Base-by-base conservation (phyloP, 768 basidiomycete genomes). In the Agaricus blazei region DNA sequence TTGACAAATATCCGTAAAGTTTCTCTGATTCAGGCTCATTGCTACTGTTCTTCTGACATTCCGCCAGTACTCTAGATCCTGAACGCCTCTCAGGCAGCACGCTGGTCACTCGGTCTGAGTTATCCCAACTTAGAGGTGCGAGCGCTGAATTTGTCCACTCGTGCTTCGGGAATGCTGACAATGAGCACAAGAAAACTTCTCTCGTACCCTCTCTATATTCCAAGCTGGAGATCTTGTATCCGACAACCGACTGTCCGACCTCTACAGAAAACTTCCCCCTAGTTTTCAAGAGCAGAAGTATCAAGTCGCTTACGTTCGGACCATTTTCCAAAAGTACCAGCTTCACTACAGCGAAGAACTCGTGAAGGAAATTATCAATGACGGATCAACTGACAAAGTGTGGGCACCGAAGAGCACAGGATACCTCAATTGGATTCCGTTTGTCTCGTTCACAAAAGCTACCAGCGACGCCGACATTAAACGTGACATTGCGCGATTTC, bases 1-100 rank as follows among this genome's bases (percentile, higher is more conserved):
- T 56, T 9, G 34, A 56, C 3, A 36, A 37, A 28, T 50, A 50
- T 14, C 54, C 54, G 54, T 56, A 45, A 50, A 48, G 8, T 9
- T 37, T 26, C 12, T 12, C 38, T 24, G n/a, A 7, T 14, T 9
- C 28, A 15, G 23, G 15, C 5, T 28, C 50, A 27, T 51, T 31
- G 19, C 19, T 19, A 7, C 29, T 9, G 9, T 19, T 3, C n/a
- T 2, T 31, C 26, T 26, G 12, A 38, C 14, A 26, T 27, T n/a
- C n/a, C 4, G 0, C 9, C 26, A 56, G 54, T 4, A n/a, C 19
- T 3, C 23, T 56, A 14, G 48, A 56, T 7, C 48, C 42, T 15
- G 11, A 12, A n/a, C 54, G 42, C 29, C n/a, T 50, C 26, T 56
- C 31, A 5, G 40, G 23, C 7, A 27, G 8, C 4, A 9, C 8